Percentiles rank a stretch among this genome's conserved stretches.
These are phyloP conservation scores for Lentinula guzmanii DNA, from an alignment of 768 basidiomycete genomes.

Conservation along the genomic window DNA sequence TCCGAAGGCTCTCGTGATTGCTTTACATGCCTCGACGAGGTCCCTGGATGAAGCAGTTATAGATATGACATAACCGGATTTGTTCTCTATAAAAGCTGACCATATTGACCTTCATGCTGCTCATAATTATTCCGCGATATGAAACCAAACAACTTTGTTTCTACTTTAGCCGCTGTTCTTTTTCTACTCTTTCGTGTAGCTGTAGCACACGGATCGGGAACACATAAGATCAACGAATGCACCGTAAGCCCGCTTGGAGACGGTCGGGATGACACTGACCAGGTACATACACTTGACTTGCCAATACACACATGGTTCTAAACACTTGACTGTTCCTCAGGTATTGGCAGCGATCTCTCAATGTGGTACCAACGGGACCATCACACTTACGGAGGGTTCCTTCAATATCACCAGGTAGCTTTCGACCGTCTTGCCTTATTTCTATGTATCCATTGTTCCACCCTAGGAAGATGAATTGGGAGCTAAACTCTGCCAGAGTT, in stretches of 20 bases:
- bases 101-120: background rate
- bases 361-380: constrained; percentile 43
- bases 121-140: background rate
- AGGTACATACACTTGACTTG: constrained; percentile 3
- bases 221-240: background rate
- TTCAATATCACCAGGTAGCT: constrained; percentile 48
- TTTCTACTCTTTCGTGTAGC: background rate
- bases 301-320: no score
- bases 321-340: constrained; percentile 14
- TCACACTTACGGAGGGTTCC: constrained; percentile 34
- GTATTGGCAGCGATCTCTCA: constrained; percentile 41
- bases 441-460: background rate
- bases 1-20: background rate
- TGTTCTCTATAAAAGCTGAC: background rate
- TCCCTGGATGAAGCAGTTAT: background rate
- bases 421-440: background rate
- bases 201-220: background rate
- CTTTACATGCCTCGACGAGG: background rate
- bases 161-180: background rate
- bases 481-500: constrained; percentile 35
- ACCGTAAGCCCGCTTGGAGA: constrained; percentile 14
- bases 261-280: constrained; percentile 20
- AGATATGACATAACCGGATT: background rate
- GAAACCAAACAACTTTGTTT: background rate
- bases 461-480: constrained; percentile 48